These are phyloP conservation scores for Oxyria digyna DNA, from an alignment of 148 eudicot genomes.

Conservation along the genomic window DNA sequence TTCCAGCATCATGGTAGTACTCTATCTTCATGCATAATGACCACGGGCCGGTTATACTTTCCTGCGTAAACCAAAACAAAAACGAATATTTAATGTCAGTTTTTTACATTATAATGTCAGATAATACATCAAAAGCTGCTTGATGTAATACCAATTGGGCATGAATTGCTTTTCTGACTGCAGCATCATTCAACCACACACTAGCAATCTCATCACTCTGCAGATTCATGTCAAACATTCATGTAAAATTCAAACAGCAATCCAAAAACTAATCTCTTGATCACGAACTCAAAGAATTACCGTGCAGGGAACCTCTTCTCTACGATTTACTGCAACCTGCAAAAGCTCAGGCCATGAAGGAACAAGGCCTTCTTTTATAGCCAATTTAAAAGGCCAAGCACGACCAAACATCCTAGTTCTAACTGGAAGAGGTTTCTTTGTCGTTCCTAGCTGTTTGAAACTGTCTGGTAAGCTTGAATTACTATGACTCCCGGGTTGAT, in stretches of 20 bases:
- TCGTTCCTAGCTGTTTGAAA: slow-evolving; percentile 25
- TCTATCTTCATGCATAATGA: slow-evolving; percentile 23
- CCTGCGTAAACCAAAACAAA: slow-evolving; percentile 10
- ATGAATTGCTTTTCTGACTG: slow-evolving; percentile 35
- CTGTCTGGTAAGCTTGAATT: background rate
- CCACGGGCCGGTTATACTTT: slow-evolving; percentile 27
- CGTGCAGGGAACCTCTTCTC: slow-evolving; percentile 26
- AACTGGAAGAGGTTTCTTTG: slow-evolving; percentile 23
- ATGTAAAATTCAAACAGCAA: background rate
- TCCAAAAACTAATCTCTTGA: background rate
- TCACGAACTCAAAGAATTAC: slow-evolving; percentile 9
- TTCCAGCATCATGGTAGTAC: slow-evolving; percentile 30
- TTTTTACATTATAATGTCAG: too few species aligned
- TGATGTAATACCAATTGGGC: slow-evolving; percentile 24
- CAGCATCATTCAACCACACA: slow-evolving; percentile 27
- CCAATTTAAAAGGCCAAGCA: slow-evolving; percentile 31
- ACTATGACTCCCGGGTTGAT: slow-evolving; percentile 3
- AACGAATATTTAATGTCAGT: too few species aligned
- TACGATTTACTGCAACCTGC: background rate
- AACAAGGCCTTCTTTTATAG: slow-evolving; percentile 24
- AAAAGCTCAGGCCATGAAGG: slow-evolving; percentile 36
- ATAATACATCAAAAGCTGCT: too few species aligned
- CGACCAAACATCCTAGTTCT: slow-evolving; percentile 39
- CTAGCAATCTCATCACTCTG: slow-evolving; percentile 21
- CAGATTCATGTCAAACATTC: background rate